A percentile compares a stretch with the other conserved stretches of the same genome.
Evolutionary conservation across 2,329 filamentous ascomycete species (phyloP).

Genomic region (Pseudocercospora vitis): DNA sequence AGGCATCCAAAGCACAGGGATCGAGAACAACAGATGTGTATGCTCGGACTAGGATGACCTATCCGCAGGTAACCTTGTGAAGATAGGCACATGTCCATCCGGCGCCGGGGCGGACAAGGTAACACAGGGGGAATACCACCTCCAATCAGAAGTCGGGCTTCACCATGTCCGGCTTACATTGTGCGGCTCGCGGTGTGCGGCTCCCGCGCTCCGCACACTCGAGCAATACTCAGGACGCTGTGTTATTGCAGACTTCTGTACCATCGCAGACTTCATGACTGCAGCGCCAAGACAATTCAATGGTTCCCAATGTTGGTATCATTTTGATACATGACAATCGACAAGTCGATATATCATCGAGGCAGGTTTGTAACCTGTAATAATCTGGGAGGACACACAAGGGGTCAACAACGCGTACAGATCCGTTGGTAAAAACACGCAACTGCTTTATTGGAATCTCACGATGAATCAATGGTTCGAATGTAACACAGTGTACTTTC

Average conservation of each 20-base stretch:
- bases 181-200: no score
- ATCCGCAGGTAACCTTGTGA: not conserved
- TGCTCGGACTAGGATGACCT: not conserved
- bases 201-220: not conserved
- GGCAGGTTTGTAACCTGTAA: no score
- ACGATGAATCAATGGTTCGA: no score
- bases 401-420: no score
- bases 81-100: not conserved
- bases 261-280: not conserved
- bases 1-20: not conserved
- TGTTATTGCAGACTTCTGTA: not conserved
- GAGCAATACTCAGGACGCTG: not conserved
- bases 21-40: not conserved
- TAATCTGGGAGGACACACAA: no score
- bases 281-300: not conserved
- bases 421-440: no score
- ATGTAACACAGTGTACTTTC: not conserved
- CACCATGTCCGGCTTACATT: no score
- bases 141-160: not conserved
- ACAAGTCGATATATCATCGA: no score
- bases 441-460: no score
- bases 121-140: not conserved
- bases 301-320: not conserved
- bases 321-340: no score
- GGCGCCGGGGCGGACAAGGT: not conserved